These are phyloP conservation scores for Harrya chromipes DNA, from an alignment of 768 basidiomycete genomes.

Conservation along the genomic window DNA sequence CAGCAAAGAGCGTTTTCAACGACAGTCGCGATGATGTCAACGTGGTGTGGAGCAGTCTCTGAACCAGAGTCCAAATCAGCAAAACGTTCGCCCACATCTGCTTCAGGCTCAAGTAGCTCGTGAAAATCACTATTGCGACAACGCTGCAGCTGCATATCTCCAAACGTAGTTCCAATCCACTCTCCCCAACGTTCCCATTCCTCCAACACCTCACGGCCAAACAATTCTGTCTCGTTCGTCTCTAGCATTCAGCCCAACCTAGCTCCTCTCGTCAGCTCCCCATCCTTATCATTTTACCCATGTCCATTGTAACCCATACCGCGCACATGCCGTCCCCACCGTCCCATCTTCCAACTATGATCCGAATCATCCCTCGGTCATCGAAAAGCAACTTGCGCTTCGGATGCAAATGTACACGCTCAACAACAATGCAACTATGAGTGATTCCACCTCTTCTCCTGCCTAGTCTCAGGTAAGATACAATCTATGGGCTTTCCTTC, in stretches of 20 bases:
- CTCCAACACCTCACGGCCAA: constrained; percentile 75
- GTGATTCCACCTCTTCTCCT: constrained; percentile 76
- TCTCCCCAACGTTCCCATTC: constrained; percentile 73
- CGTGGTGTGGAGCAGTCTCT: constrained; percentile 21
- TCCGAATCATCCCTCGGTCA: constrained; percentile 43
- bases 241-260: constrained; percentile 54
- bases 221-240: constrained; percentile 65
- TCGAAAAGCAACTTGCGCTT: constrained; percentile 67
- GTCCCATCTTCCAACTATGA: constrained; percentile 40
- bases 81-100: constrained; percentile 36
- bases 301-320: constrained; percentile 52
- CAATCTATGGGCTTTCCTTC: constrained; percentile 72
- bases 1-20: constrained; percentile 18
- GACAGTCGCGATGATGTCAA: constrained; percentile 15
- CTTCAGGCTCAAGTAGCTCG: constrained; percentile 41
- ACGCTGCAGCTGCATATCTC: constrained; percentile 56
- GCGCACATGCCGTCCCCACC: constrained; percentile 38
- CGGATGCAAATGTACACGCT: constrained; percentile 81
- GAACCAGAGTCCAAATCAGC: constrained; percentile 12
- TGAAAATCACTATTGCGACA: constrained; percentile 64
- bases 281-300: constrained; percentile 79
- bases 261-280: constrained; percentile 61
- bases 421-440: constrained; percentile 58
- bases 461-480: constrained; percentile 60
- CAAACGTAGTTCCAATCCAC: constrained; percentile 56